Evolutionary conservation across 2,329 filamentous ascomycete species (phyloP), one percentile per base, ranked within the genome.

Genomic region (Colletotrichum scovillei): DNA sequence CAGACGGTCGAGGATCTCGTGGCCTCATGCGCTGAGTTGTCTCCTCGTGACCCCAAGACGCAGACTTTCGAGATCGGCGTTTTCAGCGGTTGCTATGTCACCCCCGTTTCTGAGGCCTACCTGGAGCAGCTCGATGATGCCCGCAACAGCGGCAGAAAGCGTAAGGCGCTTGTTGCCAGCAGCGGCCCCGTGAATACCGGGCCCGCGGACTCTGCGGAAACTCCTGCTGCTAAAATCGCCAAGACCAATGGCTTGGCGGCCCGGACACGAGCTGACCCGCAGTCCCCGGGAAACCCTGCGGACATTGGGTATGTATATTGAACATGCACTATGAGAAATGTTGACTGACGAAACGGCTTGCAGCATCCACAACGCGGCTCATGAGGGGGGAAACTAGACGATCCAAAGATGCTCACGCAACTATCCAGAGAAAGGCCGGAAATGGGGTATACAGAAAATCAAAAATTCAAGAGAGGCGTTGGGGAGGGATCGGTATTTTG

Each of bases 21-120:
- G 79, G 90, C 88, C 35, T 91, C 95, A 0, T 98, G 95, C 79
- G 88, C 91, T 1, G 92, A 95, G 76, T 89, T 94, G 4, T 92
- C 91, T 74, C 88, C 91, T 63, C 84, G 88, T 68, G 83, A 89
- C 74, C 84, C 86, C 42, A 81, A 83, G 46, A 80, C 89, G 77
- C 86, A 86, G 9, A 86, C 92, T 68, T 98, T 98, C 76, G 96
- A 98, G 80, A 92, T 97, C 2, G 95, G 96, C 67, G 95, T 98
- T 9, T 98, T 98, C 85, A 95, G 92, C 79, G 96, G 96, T 58
- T 91, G 92, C 75, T 98, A 98, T 82, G 88, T 94, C 74, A 98
- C 96, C 0, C 91, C 91, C 0, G 93, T 98, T 1, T 90, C 92
- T 1, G 88, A 92, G 7, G 92, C 89, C 49, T 98, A 98, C 84